Conservation (phyloP, 2,329 filamentous ascomycete species). For the Colletotrichum graminicola region DNA sequence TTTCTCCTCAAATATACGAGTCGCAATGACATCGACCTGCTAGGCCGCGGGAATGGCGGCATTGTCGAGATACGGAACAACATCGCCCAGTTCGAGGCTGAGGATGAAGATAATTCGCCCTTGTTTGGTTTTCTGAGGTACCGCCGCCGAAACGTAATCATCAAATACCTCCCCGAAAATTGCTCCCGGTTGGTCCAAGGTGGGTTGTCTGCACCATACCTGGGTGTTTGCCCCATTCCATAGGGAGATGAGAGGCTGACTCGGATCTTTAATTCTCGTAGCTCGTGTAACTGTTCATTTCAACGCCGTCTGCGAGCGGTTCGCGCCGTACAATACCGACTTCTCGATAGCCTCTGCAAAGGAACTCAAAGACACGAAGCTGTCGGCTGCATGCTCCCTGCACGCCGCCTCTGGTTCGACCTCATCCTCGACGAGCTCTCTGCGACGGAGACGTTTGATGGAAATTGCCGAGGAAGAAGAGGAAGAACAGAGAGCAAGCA, state of each 20-base stretch:
- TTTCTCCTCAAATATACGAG: slow-evolving; percentile 92
- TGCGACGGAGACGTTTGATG: slow-evolving; percentile 81
- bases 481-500: slow-evolving; percentile 73
- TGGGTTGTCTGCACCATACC: slow-evolving; percentile 57
- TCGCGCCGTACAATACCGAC: slow-evolving; percentile 87
- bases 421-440: slow-evolving; percentile 85
- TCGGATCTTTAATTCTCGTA: slow-evolving; percentile 52
- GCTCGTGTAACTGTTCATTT: slow-evolving; percentile 85
- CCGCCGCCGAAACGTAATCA: slow-evolving; percentile 86
- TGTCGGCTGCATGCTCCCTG: slow-evolving; percentile 89
- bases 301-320: slow-evolving; percentile 75
- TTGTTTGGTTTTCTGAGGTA: slow-evolving; percentile 94
- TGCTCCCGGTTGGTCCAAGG: slow-evolving; percentile 94
- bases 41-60: slow-evolving; percentile 82
- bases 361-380: slow-evolving; percentile 87
- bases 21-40: slow-evolving; percentile 87
- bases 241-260: slow-evolving; percentile 37
- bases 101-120: slow-evolving; percentile 76
- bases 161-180: slow-evolving; percentile 92
- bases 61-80: slow-evolving; percentile 85
- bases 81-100: slow-evolving; percentile 76
- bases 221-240: slow-evolving; percentile 28
- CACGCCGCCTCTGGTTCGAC: slow-evolving; percentile 89
- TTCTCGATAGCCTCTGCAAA: slow-evolving; percentile 81
- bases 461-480: slow-evolving; percentile 96